Evolutionary conservation across 2,329 filamentous ascomycete species (phyloP).

Genomic region (Pleomassaria siparia): DNA sequence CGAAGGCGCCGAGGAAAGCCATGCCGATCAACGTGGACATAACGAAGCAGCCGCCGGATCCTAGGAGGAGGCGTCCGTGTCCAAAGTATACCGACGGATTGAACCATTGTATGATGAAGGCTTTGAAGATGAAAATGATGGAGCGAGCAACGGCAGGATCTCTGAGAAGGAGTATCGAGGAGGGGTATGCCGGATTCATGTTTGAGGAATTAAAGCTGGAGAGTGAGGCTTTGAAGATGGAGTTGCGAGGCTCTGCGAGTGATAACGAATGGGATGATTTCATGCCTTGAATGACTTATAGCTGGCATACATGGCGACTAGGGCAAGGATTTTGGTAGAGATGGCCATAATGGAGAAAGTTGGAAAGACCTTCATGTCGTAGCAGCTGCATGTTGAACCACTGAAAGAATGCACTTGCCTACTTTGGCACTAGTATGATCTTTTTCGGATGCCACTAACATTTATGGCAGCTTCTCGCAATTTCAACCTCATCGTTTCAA

Average conservation of each 20-base stretch:
- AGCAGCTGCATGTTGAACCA: too few relatives aligned
- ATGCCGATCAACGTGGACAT: conserved; percentile 15
- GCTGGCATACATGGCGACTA: too few relatives aligned
- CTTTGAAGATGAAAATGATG: conserved; percentile 11
- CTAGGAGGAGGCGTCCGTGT: conserved; percentile 10
- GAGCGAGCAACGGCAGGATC: conserved; percentile 9
- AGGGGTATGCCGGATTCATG: conserved; percentile 7
- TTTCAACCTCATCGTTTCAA: too few relatives aligned
- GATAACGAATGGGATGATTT: neutral
- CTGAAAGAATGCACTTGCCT: too few relatives aligned
- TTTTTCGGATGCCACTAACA: too few relatives aligned
- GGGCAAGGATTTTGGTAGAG: too few relatives aligned
- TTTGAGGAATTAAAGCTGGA: conserved; percentile 8
- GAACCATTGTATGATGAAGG: conserved; percentile 18
- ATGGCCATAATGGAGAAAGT: too few relatives aligned
- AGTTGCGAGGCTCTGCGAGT: too few relatives aligned
- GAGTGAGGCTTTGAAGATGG: conserved; percentile 3
- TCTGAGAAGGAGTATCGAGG: conserved; percentile 6
- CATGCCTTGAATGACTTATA: neutral
- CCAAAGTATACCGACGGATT: conserved; percentile 18
- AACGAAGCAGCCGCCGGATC: neutral
- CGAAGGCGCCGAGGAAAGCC: conserved; percentile 11
- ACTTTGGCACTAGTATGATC: too few relatives aligned
- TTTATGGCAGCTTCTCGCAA: too few relatives aligned
- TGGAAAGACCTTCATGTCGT: too few relatives aligned